These are phyloP conservation scores for Glycine latifolia DNA, from an alignment of 306 rosid genomes.

Conservation along the genomic window DNA sequence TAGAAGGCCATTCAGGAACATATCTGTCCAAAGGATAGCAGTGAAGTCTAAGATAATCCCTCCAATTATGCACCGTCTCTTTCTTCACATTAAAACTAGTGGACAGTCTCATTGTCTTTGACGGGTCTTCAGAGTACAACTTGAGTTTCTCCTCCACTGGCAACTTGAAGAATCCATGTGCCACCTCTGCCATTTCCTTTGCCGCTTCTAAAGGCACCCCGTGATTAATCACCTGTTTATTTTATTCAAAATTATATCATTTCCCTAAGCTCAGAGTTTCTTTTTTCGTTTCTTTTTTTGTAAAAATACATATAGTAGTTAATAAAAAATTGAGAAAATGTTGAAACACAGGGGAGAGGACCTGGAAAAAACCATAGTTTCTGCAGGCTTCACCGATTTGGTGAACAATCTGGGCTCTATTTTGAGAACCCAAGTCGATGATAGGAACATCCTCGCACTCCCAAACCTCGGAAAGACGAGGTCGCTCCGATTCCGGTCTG, in stretches of 20 bases:
- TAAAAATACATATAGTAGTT: no score
- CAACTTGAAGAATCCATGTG: constrained; percentile 68
- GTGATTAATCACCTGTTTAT: constrained; percentile 70
- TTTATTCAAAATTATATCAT: neutral
- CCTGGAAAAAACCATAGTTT: constrained; percentile 86
- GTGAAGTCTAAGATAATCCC: constrained; percentile 93
- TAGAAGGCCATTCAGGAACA: constrained; percentile 83
- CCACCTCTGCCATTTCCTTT: constrained; percentile 60
- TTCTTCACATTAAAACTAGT: constrained; percentile 85
- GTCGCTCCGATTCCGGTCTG: constrained; percentile 89
- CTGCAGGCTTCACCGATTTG: constrained; percentile 77
- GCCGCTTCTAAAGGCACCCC: constrained; percentile 67
- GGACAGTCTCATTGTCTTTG: constrained; percentile 78
- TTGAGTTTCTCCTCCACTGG: constrained; percentile 88
- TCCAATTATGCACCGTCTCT: constrained; percentile 87
- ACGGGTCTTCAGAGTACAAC: constrained; percentile 84
- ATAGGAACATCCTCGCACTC: constrained; percentile 72
- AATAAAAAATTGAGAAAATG: no score
- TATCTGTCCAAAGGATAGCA: constrained; percentile 79
- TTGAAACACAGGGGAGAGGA: neutral
- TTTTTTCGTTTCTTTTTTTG: no score
- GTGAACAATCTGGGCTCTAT: constrained; percentile 48
- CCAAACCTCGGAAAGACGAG: constrained; percentile 67
- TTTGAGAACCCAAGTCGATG: constrained; percentile 62
- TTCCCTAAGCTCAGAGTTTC: no score